phyloP scores from a whole-genome alignment of 2,329 filamentous ascomycete species.

The Thielaviopsis punctulata region DNA sequence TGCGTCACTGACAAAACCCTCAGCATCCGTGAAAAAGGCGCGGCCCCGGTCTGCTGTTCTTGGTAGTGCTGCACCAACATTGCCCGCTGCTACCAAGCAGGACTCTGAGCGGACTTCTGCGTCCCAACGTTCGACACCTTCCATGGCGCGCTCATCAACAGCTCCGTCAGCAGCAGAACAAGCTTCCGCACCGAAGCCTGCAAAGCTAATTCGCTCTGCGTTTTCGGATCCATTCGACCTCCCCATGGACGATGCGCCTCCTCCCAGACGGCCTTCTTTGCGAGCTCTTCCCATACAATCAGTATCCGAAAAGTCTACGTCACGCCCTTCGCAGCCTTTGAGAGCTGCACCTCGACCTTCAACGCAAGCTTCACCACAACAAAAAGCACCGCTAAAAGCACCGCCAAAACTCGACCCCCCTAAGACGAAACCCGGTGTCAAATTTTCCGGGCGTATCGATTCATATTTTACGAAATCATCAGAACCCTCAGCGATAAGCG shows the following conservation, averaged over 20 bases:
- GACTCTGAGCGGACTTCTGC: not conserved
- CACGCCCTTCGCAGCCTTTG: not conserved
- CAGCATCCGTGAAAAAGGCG: slow-evolving; percentile 7
- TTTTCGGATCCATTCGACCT: slow-evolving; percentile 10
- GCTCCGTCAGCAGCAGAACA: not conserved
- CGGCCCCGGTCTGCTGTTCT: slow-evolving; percentile 6
- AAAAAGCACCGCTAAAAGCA: not conserved
- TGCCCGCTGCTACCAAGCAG: not conserved
- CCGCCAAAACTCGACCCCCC: not conserved
- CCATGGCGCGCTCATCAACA: slow-evolving; percentile 5
- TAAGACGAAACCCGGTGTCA: slow-evolving; percentile 1
- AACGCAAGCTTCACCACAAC: not conserved
- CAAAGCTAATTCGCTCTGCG: slow-evolving; percentile 2
- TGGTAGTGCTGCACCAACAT: not conserved
- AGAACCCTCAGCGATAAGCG: not conserved
- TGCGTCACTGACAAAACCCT: slow-evolving; percentile 13
- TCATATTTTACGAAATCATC: slow-evolving; percentile 7
- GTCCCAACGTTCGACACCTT: not conserved
- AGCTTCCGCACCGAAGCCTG: not conserved
- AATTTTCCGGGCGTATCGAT: slow-evolving; percentile 8
- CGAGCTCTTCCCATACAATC: not conserved
- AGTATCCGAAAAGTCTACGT: not conserved
- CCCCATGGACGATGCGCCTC: slow-evolving; percentile 11
- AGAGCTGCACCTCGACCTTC: not conserved
- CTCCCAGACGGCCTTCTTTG: not conserved